Base-by-base conservation (phyloP, 202 grass and related monocot genomes). In the Cymbopogon flexuosus region DNA sequence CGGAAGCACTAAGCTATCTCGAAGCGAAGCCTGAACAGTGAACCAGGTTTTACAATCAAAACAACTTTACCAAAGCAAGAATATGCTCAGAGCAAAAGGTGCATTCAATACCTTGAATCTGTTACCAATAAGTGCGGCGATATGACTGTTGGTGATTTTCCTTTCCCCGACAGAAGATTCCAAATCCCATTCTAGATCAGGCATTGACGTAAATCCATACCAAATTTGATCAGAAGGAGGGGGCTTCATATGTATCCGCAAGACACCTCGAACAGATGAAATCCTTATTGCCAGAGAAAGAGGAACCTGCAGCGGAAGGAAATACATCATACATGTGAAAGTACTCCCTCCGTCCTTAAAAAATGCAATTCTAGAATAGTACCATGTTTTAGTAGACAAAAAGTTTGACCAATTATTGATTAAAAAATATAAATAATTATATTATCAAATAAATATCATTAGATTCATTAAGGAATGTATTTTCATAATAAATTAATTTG, bases 181-280 rank as follows among this genome's bases (percentile, higher is more conserved):
- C 80, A 98, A 78, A 70, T 93, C 89, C 95, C 90, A 98, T 64
- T 94, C 86, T 73, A 98, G 78, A 72, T 98, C 90, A 73, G 95
- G 95, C 88, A 94, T 98, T 13, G 82, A 84, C 40, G 88, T 88
- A 84, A 95, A 98, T 49, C 95, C 95, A 62, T 86, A 93, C 95
- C 95, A 98, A 45, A 98, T 85, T 72, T 90, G 92, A 89, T 98
- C 95, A 43, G 92, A 93, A 61, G 95, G 92, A 79, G 95, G 95
- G 10, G 92, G 88, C 79, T 94, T 98, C 82, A 98, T 72, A 63
- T 98, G 90, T 68, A 92, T 79, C 4, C 95, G 84, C 71, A 98
- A 27, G 29, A 86, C 75, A 76, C 95, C 92, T 54, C 82, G 87
- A 46, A 95, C 70, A 59, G 92, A 93, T 67, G 90, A 81, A 62